These are phyloP conservation scores for Phialophora macrospora DNA, from an alignment of 2,329 filamentous ascomycete genomes.

Conservation along the genomic window DNA sequence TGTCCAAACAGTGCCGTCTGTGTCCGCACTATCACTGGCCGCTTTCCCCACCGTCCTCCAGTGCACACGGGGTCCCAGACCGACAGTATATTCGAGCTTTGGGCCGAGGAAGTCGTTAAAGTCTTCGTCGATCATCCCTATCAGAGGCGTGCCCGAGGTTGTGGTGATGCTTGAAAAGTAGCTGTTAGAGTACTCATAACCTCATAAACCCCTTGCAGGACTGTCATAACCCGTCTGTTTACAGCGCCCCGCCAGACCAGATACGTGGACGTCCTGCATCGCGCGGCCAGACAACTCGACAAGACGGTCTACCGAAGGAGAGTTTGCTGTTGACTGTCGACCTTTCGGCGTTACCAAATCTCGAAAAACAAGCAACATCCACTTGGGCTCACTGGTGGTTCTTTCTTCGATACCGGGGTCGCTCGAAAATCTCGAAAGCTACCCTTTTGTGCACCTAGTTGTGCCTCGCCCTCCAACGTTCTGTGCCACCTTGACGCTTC, in stretches of 20 bases:
- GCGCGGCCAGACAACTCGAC: not conserved
- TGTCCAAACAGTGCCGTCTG: not conserved
- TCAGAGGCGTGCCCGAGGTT: not conserved
- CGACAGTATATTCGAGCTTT: not conserved
- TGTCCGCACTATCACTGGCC: not conserved
- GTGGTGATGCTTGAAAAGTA: not conserved
- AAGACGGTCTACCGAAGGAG: not conserved
- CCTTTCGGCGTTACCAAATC: not conserved
- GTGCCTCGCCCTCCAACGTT: slow-evolving; percentile 9
- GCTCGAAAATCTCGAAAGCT: slow-evolving; percentile 1
- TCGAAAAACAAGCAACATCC: not conserved
- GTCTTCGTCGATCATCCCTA: not conserved
- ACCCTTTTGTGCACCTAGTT: slow-evolving; percentile 5
- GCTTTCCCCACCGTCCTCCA: too few relatives aligned
- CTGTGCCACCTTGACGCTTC: slow-evolving; percentile 24
- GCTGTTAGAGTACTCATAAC: not conserved
- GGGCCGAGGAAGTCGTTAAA: not conserved
- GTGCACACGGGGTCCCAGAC: not conserved
- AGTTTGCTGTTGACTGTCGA: not conserved
- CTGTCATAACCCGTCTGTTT: not conserved
- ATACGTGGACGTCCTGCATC: not conserved
- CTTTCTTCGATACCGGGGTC: slow-evolving; percentile 13
- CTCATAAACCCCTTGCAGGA: not conserved
- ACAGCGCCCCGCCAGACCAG: not conserved
- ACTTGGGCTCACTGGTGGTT: not conserved